A percentile compares a stretch with the other conserved stretches of the same genome.
Conservation (phyloP, 2,329 filamentous ascomycete genomes). For the Neonectria ditissima region DNA sequence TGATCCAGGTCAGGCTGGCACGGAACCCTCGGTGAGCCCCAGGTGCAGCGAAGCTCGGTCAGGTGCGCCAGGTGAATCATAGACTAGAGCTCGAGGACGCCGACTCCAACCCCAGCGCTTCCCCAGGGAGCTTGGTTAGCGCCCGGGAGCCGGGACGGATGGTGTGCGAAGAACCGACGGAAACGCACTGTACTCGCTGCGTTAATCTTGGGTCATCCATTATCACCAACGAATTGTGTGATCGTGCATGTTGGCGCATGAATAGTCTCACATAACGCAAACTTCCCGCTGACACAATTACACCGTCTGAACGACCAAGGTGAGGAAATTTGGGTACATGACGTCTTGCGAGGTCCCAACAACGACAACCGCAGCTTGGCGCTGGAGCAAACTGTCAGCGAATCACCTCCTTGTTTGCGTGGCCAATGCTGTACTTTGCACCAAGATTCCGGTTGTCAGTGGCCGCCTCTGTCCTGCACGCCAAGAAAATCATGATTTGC, state of each 20-base stretch:
- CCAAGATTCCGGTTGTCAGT: conserved; percentile 7
- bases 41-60: conserved; percentile 33
- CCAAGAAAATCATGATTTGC: conserved; percentile 12
- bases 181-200: conserved; percentile 18
- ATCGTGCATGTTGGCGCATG: conserved; percentile 34
- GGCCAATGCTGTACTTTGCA: background rate
- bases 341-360: conserved; percentile 27
- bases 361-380: conserved; percentile 24
- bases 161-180: conserved; percentile 8
- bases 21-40: conserved; percentile 43
- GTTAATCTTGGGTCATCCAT: conserved; percentile 13
- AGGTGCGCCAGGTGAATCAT: conserved; percentile 34
- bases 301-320: conserved; percentile 13
- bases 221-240: conserved; percentile 31
- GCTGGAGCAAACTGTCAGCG: conserved; percentile 26
- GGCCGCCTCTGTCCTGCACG: conserved; percentile 2
- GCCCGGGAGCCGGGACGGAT: conserved; percentile 21
- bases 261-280: conserved; percentile 40
- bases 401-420: conserved; percentile 29
- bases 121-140: conserved; percentile 21
- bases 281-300: conserved; percentile 40
- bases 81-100: conserved; percentile 14
- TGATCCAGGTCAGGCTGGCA: conserved; percentile 42
- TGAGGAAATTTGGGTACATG: conserved; percentile 32
- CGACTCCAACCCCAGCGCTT: conserved; percentile 15